These are phyloP conservation scores for Metarhizium brunneum DNA, from an alignment of 2,329 filamentous ascomycete species.

Conservation along the genomic window DNA sequence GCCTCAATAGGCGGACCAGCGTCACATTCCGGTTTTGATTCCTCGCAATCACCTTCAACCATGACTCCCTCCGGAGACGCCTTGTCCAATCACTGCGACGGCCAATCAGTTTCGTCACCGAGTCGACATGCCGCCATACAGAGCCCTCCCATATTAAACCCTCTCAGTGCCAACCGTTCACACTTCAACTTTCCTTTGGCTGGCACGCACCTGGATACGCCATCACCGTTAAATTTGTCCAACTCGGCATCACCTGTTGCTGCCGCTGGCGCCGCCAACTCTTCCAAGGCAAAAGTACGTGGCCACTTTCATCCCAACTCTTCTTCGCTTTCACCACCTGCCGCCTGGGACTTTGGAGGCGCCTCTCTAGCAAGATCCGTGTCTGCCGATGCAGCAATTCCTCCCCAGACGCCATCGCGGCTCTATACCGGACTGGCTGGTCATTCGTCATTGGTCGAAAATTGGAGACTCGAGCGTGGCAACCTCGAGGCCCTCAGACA, in stretches of 20 bases:
- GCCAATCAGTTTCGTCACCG: neutral
- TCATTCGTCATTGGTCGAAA: conserved; percentile 8
- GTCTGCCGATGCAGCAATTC: conserved; percentile 20
- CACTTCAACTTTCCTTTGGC: neutral
- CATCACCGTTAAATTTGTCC: neutral
- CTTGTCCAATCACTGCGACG: neutral
- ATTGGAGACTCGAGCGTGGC: conserved; percentile 43
- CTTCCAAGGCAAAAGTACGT: neutral
- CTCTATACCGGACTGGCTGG: conserved; percentile 34
- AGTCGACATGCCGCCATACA: neutral
- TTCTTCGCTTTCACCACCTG: conserved; percentile 5
- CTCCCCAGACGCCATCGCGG: conserved; percentile 23
- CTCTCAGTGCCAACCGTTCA: neutral
- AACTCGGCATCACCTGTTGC: neutral
- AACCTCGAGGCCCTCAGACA: conserved; percentile 44
- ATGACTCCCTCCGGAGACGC: neutral
- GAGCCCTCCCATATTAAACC: neutral
- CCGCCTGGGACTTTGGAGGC: conserved; percentile 5
- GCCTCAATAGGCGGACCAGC: conserved; percentile 7
- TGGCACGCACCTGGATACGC: neutral
- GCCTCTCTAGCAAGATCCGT: conserved; percentile 18
- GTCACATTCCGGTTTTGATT: conserved; percentile 5
- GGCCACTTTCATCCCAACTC: conserved; percentile 4
- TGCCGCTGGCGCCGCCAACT: neutral
- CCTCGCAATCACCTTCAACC: neutral